Evolutionary conservation across 306 rosid genomes (phyloP).

Genomic region (Cucumis cinereus): DNA sequence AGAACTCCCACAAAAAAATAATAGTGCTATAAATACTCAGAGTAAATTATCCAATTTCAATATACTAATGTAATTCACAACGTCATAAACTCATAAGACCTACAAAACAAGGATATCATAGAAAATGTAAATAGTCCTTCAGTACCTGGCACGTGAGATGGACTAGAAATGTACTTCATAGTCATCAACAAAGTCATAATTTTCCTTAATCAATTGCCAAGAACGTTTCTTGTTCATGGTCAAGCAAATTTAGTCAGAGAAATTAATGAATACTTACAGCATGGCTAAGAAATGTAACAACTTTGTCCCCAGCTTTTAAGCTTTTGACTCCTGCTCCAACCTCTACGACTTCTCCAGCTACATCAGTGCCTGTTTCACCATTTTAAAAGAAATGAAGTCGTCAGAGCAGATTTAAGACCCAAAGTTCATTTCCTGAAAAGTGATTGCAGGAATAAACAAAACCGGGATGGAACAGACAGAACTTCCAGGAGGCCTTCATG

Average conservation of each 20-base stretch:
- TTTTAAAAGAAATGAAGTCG: background rate
- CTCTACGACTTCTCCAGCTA: slow-evolving; percentile 50
- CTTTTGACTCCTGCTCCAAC: slow-evolving; percentile 40
- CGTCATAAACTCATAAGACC: background rate
- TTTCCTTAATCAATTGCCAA: background rate
- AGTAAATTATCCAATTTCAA: background rate
- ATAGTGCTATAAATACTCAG: background rate
- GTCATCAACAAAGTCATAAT: background rate
- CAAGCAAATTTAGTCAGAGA: background rate
- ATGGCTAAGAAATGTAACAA: slow-evolving; percentile 27
- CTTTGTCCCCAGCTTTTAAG: slow-evolving; percentile 58
- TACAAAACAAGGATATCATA: background rate
- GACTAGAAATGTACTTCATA: background rate
- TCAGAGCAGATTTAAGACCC: background rate
- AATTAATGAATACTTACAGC: slow-evolving; percentile 18
- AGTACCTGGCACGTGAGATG: background rate
- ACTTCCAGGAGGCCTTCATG: background rate
- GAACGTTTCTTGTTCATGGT: background rate
- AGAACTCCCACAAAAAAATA: background rate
- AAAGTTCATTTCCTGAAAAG: background rate
- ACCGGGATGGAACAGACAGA: background rate
- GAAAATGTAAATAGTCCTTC: background rate
- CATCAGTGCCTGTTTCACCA: slow-evolving; percentile 32
- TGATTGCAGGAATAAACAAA: background rate
- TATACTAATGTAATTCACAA: background rate